Evolutionary conservation across 805 yeast genomes (phyloP), one percentile per base, ranked within the genome.

Genomic region (Yamadazyma akitaensis): DNA sequence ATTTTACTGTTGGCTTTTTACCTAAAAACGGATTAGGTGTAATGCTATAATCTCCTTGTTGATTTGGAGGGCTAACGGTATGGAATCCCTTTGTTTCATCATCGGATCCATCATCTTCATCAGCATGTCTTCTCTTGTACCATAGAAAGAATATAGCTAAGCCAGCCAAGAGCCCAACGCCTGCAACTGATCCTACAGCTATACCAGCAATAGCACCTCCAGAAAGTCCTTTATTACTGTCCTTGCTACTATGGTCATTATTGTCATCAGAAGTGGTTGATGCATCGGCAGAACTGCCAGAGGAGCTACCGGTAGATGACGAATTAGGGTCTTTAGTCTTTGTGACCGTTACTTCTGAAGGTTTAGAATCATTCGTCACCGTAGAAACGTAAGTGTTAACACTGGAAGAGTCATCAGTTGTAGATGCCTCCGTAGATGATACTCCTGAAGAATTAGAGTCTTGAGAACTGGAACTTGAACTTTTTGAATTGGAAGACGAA

Each of bases 61-160:
- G 36, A 42, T 26, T 18, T 21, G 38, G 24, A 46, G 49, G 40
- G 33, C 49, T 24, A 14, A 46, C 46, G 9, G 38, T 26, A 12
- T 33, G 33, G 43, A 46, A 43, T 9, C 50, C 43, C 21, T 40
- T 40, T 13, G 45, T 41, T 14, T 50, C 48, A 21, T 49, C 33
- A 49, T 70, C 74, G 38, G 65, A 70, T 46, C 51, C 76, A 50
- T 76, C 79, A 35, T 75, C 69, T 44, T 73, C 74, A 44, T 61
- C 59, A 34, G 58, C 51, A 41, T 58, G 57, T 46, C 74, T 68
- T 26, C 74, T 71, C 46, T 74, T 66, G 57, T 48, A 44, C 50
- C 72, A 55, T 28, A 78, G 53, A 55, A 79, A 65, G 39, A 76
- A 58, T 5, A 75, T 59, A 9, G 76, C 53, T 6, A 67, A 65